These are phyloP conservation scores for Kluyveromyces marxianus DNA, from an alignment of 1,139 yeast genomes.

Conservation along the genomic window DNA sequence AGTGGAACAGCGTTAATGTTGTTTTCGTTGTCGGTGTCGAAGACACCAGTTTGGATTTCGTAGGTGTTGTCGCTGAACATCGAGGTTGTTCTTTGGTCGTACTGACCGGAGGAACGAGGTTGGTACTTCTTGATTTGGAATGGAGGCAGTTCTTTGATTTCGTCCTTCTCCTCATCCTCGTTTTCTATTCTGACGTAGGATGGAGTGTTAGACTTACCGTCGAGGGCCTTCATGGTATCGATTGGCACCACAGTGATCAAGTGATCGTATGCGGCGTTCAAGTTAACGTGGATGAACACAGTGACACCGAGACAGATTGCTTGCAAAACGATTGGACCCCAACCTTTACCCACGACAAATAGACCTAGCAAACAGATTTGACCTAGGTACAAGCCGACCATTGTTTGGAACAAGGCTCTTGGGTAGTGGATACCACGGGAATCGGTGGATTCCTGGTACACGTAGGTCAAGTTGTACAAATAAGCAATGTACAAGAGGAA, in stretches of 20 bases:
- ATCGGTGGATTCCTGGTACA: slow-evolving; percentile 57
- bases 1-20: slow-evolving; percentile 30
- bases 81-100: slow-evolving; percentile 17
- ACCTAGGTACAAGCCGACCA: slow-evolving; percentile 81
- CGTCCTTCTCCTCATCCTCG: slow-evolving; percentile 16
- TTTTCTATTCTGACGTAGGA: slow-evolving; percentile 33
- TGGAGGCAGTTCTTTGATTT: slow-evolving; percentile 23
- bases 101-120: slow-evolving; percentile 12
- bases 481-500: slow-evolving; percentile 68
- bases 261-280: slow-evolving; percentile 58
- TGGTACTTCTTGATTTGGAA: slow-evolving; percentile 25
- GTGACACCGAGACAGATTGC: slow-evolving; percentile 59
- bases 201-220: slow-evolving; percentile 59
- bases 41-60: slow-evolving; percentile 14
- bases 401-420: slow-evolving; percentile 77
- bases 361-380: slow-evolving; percentile 80
- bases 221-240: slow-evolving; percentile 58
- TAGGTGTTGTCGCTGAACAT: slow-evolving; percentile 21
- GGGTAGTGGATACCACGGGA: slow-evolving; percentile 83
- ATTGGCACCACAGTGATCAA: slow-evolving; percentile 52
- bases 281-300: slow-evolving; percentile 52
- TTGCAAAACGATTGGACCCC: slow-evolving; percentile 87
- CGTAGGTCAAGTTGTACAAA: slow-evolving; percentile 72
- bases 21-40: slow-evolving; percentile 16
- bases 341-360: slow-evolving; percentile 83